Base-by-base conservation (phyloP, 2,329 filamentous ascomycete genomes). In the Trichoderma aggressivum region DNA sequence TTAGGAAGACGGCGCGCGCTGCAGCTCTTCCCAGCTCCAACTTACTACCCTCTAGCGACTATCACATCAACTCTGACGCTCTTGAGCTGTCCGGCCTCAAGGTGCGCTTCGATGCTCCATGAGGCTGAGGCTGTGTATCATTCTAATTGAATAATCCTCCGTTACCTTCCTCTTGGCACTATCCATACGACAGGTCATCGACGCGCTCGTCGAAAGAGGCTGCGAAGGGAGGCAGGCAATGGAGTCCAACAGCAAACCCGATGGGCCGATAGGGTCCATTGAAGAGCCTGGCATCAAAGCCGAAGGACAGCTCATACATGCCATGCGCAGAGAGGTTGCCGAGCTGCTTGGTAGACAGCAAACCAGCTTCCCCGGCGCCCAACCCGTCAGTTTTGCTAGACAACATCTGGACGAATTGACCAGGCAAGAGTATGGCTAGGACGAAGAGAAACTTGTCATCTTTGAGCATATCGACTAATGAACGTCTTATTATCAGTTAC, bases 321-420 rank as follows among this genome's bases (percentile, higher is more conserved):
- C 83, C 21, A 89, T 97, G 81, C 91, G 92, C 72, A 84, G 85
- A 72, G 91, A 94, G 79, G 93, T 97, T 71, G 92, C 93, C 30
- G 79, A 85, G 7, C 86, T 98, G 58, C 88, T 99, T n/a, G 86
- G 87, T 21, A 88, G 94, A 75, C 86, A 86, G 66, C 90, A 88
- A 75, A 82, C 84, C 28, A 86, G 83, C 74, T 99, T 99, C 76
- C 94, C 96, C 0, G 96, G 90, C 77, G 95, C 96, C 65, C 96
- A 99, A 81, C 96, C 96, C 16, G 94, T 99, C 74, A 97, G 93
- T 78, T 99, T 99, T 80, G 87, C 92, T 69, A 87, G 91, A 71
- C 86, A 89, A 76, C 96, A 99, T 81, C 82, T 98, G 11, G 84
- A 90, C n/a, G 94, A 97, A 82, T 87, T 99, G 43, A 89, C 91